Percentiles rank a stretch among this genome's conserved stretches.
These are phyloP conservation scores for Geotrichum europaeum DNA, from an alignment of 1,139 yeast species.

Conservation along the genomic window DNA sequence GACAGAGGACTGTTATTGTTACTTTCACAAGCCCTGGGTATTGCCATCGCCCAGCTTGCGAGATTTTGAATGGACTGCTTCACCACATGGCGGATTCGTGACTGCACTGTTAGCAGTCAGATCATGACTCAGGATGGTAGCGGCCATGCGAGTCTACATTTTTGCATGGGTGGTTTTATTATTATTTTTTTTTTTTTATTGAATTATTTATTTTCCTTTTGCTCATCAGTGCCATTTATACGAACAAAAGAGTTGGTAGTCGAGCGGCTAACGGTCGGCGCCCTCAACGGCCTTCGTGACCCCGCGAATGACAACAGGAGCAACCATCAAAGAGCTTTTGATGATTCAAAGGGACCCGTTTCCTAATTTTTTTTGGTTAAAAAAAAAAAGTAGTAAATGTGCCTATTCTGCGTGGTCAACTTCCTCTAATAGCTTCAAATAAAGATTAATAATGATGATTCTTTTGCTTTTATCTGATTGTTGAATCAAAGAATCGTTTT, in stretches of 20 bases:
- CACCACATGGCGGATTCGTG: neutral
- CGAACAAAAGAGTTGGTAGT: neutral
- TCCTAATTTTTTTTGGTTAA: too few species aligned
- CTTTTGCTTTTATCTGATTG: too few species aligned
- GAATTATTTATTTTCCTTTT: neutral
- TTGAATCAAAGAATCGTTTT: too few species aligned
- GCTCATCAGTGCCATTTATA: neutral
- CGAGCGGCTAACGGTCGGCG: neutral
- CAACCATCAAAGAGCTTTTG: neutral
- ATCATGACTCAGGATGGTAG: too few species aligned
- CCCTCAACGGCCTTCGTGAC: neutral
- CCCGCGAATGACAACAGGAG: neutral
- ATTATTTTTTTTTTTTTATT: neutral
- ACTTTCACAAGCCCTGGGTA: too few species aligned
- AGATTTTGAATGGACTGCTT: neutral
- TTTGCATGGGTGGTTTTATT: too few species aligned
- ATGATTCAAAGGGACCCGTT: neutral
- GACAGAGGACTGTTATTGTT: too few species aligned
- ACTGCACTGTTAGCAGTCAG: too few species aligned
- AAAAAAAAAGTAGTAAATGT: neutral
- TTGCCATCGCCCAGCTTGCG: neutral
- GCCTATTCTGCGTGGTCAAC: neutral
- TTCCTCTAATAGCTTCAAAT: too few species aligned
- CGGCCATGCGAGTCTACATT: too few species aligned
- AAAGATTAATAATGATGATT: too few species aligned